Percentiles rank a stretch among this genome's conserved stretches.
phyloP scores from a whole-genome alignment of 83 land plant genomes.

The Thuja plicata region DNA sequence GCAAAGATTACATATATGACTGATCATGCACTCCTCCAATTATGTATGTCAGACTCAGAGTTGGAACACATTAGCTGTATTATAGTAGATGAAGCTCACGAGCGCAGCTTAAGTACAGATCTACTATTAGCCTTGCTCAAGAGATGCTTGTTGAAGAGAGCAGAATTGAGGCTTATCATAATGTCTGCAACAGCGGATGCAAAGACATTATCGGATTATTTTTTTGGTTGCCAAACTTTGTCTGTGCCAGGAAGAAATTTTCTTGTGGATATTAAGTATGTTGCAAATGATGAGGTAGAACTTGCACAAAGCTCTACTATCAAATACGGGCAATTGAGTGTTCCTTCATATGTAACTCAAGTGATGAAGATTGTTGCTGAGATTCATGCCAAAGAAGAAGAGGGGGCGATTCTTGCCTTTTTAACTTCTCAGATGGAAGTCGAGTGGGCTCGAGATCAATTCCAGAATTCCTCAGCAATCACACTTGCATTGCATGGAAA shows the following conservation, averaged over 20 bases:
- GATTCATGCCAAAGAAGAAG: conserved; percentile 45
- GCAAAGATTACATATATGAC: conserved; percentile 57
- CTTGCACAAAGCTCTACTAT: conserved; percentile 11
- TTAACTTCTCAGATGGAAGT: conserved; percentile 78
- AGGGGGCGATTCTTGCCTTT: conserved; percentile 77
- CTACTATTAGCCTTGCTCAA: conserved; percentile 70
- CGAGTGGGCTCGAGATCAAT: conserved; percentile 77
- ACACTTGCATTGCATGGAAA: conserved; percentile 83
- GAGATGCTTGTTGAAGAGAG: conserved; percentile 36
- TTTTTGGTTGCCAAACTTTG: conserved; percentile 48
- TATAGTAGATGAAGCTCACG: conserved; percentile 93
- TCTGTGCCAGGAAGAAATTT: conserved; percentile 66
- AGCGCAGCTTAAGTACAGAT: conserved; percentile 84
- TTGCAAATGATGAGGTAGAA: conserved; percentile 28
- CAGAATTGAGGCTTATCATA: conserved; percentile 64
- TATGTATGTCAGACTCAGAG: conserved; percentile 52
- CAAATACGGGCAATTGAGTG: conserved; percentile 2
- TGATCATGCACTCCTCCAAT: conserved; percentile 74
- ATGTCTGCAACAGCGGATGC: conserved; percentile 93
- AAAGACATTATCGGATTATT: conserved; percentile 53
- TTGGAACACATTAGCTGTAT: conserved; percentile 56
- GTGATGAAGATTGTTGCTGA: conserved; percentile 50
- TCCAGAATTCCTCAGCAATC: conserved; percentile 33
- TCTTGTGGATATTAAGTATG: conserved; percentile 73
- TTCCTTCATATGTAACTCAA: conserved; percentile 46